A percentile compares a stretch with the other conserved stretches of the same genome.
phyloP scores from a whole-genome alignment of 257 asterid species.

The Scutellaria galericulata region DNA sequence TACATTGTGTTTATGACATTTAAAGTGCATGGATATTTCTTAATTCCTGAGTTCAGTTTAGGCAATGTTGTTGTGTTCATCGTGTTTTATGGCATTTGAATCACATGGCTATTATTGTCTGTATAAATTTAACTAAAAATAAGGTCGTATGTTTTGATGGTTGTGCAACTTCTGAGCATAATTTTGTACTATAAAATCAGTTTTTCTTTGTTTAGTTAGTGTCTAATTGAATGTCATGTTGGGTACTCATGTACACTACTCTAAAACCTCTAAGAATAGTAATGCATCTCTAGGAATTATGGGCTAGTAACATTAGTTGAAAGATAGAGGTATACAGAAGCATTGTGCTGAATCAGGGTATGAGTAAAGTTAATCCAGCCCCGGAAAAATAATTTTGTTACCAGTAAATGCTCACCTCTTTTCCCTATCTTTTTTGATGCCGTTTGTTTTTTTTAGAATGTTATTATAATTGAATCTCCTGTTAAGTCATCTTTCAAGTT shows the following conservation, averaged over 20 bases:
- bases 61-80: background rate
- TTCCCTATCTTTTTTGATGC: background rate
- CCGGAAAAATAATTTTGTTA: slow-evolving; percentile 1
- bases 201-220: background rate
- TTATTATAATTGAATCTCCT: slow-evolving; percentile 5
- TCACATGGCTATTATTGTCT: slow-evolving; percentile 9
- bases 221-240: slow-evolving; percentile 1
- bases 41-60: background rate
- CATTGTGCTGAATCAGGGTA: no score
- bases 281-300: no score
- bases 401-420: background rate
- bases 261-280: no score
- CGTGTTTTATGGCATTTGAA: background rate
- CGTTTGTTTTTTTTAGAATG: background rate
- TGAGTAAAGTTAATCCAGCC: background rate
- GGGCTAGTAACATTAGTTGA: no score
- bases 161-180: background rate
- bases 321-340: no score
- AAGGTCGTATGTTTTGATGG: background rate
- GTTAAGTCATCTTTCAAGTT: background rate
- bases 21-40: background rate
- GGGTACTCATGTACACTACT: background rate
- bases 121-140: background rate
- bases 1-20: slow-evolving; percentile 16
- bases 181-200: background rate